Percentiles rank a stretch among this genome's conserved stretches.
Conservation (phyloP, 2,329 filamentous ascomycete species). For the Trichoderma breve region DNA sequence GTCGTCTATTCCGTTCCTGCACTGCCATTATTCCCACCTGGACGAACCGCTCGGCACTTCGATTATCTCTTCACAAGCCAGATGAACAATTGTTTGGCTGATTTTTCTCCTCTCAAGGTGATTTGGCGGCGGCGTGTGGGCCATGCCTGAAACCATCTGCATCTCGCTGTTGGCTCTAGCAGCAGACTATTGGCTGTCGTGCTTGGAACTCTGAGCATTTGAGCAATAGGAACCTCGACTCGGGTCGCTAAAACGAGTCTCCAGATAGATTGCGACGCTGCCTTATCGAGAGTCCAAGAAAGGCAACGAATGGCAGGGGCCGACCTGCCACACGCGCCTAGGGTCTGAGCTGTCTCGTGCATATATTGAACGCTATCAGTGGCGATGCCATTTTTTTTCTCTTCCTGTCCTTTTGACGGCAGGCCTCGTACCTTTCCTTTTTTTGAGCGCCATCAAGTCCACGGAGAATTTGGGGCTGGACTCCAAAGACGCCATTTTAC, state of each 20-base stretch:
- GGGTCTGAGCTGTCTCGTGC: not conserved
- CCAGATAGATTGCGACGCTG: constrained; percentile 6
- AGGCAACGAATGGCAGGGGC: constrained; percentile 13
- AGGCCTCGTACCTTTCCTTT: not conserved
- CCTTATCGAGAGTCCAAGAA: constrained; percentile 4
- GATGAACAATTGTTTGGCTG: not conserved
- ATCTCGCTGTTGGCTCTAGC: not conserved
- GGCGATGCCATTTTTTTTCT: constrained; percentile 50
- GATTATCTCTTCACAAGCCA: not conserved
- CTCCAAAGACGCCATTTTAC: not conserved
- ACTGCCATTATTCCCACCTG: not conserved
- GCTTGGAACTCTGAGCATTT: not conserved
- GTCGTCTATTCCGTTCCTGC: not conserved
- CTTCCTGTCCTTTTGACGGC: not conserved
- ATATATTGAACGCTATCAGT: not conserved
- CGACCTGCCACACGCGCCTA: not conserved
- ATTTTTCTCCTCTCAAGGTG: not conserved
- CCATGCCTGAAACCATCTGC: not conserved
- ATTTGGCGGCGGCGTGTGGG: not conserved
- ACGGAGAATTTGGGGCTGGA: constrained; percentile 6
- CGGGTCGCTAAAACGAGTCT: not conserved
- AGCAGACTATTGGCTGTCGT: not conserved
- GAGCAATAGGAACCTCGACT: not conserved
- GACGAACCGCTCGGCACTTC: not conserved
- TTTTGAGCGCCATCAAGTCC: not conserved